Evolutionary conservation across 768 basidiomycete genomes (phyloP).

Genomic region (Vararia minispora): DNA sequence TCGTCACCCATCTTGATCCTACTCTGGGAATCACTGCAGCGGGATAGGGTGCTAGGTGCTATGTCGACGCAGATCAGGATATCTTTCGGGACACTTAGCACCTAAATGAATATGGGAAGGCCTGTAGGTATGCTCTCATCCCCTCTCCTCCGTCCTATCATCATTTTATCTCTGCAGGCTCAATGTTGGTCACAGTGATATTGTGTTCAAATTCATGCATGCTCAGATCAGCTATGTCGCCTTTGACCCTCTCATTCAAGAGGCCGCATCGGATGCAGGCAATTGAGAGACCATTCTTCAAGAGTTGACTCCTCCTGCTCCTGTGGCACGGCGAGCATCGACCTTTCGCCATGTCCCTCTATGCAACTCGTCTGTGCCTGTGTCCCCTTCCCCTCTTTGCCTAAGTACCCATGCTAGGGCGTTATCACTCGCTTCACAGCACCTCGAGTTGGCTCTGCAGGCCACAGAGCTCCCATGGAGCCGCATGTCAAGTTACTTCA

Average conservation of each 20-base stretch:
- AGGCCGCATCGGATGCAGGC: conserved; percentile 16
- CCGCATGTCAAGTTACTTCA: conserved; percentile 13
- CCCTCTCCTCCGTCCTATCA: neutral
- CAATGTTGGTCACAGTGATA: conserved; percentile 59
- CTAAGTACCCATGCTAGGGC: conserved; percentile 15
- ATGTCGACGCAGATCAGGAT: conserved; percentile 44
- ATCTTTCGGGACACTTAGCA: conserved; percentile 40
- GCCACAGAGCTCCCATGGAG: conserved; percentile 10
- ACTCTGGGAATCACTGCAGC: conserved; percentile 36
- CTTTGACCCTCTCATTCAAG: conserved; percentile 37
- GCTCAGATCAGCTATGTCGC: conserved; percentile 48
- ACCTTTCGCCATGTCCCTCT: conserved; percentile 44
- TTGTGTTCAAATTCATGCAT: conserved; percentile 59
- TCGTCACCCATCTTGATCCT: conserved; percentile 58
- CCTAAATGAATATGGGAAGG: conserved; percentile 27
- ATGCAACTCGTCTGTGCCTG: conserved; percentile 15
- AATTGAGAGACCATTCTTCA: conserved; percentile 44
- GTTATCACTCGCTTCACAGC: conserved; percentile 12
- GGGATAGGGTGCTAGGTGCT: conserved; percentile 43
- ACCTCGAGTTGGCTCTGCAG: conserved; percentile 6
- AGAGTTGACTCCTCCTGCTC: conserved; percentile 39
- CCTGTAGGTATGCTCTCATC: conserved; percentile 32
- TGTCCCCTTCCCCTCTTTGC: conserved; percentile 26
- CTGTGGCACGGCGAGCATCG: conserved; percentile 27
- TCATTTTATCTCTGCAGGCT: conserved; percentile 24